Evolutionary conservation across 2,329 filamentous ascomycete species (phyloP).

Genomic region (Coniochaeta pulveracea): DNA sequence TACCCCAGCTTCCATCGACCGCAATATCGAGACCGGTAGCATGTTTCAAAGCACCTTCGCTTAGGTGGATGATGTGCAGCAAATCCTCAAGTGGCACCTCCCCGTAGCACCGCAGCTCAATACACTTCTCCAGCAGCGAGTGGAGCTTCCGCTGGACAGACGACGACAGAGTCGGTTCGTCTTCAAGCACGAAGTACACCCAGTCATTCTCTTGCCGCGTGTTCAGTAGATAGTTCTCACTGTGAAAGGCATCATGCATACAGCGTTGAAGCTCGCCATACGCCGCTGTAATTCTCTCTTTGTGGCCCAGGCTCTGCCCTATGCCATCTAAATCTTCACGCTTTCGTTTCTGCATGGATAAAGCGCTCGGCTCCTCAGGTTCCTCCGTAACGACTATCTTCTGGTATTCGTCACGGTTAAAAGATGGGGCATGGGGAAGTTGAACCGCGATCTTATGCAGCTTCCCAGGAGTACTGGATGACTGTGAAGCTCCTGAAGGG

Average conservation of each 20-base stretch:
- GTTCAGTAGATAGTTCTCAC: conserved; percentile 57
- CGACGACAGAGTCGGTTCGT: conserved; percentile 54
- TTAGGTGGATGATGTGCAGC: conserved; percentile 64
- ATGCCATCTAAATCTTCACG: conserved; percentile 37
- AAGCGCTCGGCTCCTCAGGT: conserved; percentile 31
- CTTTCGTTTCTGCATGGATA: conserved; percentile 44
- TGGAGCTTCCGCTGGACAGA: conserved; percentile 62
- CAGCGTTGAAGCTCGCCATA: conserved; percentile 59
- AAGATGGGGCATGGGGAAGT: conserved; percentile 24
- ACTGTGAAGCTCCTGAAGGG: too few relatives aligned
- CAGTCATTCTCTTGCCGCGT: conserved; percentile 43
- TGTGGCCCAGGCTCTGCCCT: conserved; percentile 61
- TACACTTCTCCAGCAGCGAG: conserved; percentile 60
- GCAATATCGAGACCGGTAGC: conserved; percentile 57
- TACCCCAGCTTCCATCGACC: conserved; percentile 55
- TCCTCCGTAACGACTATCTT: conserved; percentile 34
- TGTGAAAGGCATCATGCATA: conserved; percentile 62
- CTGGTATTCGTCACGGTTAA: conserved; percentile 42
- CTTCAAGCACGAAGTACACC: conserved; percentile 41
- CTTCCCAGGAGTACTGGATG: too few relatives aligned
- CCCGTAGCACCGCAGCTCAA: conserved; percentile 55
- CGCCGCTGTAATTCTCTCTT: conserved; percentile 67
- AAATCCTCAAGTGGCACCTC: conserved; percentile 67
- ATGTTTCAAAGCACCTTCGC: conserved; percentile 61
- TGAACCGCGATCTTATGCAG: conserved; percentile 36